Evolutionary conservation across 108 stramenopile genomes (phyloP), one percentile per base, ranked within the genome.

Genomic region (Bacterosira constricta): DNA sequence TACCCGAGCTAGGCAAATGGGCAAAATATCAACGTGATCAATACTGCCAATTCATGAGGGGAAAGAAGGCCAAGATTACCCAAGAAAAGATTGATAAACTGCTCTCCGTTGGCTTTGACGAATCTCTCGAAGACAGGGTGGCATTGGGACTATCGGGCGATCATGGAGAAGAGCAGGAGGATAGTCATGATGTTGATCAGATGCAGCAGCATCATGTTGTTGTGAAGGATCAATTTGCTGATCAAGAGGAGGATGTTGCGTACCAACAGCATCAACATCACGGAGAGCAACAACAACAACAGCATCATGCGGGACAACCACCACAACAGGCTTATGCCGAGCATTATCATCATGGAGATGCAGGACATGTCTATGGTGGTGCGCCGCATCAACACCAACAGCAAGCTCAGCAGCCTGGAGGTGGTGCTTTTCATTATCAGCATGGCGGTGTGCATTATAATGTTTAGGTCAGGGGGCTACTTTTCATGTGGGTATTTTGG

Each of bases 21-120:
- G 63, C 71, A 1, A 77, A 77, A 31, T 71, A 71, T 29, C 75
- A 77, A 65, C 62, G 75, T 32, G 69, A 71, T 55, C 69, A 77
- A 47, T 63, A 54, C 9, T 18, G 31, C 15, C 54, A 60, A 1
- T 65, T 63, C 54, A 5, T 44, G 20, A 29, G 64, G 31, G 75
- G 75, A 15, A 71, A 70, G 27, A 31, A 46, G 42, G 34, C 61
- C 21, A 71, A 77, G 49, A 61, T 77, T 12, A 59, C 69, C 1
- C 44, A 63, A 54, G 47, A 71, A 27, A 71, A 72, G 34, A 49
- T 63, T 15, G 75, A 77, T 34, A 56, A 55, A 25, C 61, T 77
- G 12, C 8, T 57, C 4, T 54, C 61, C 2, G 54, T 77, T 47
- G 75, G 75, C 0, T 77, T 77, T 50, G 68, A 77, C 6, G 75